Percentiles rank a stretch among this genome's conserved stretches.
These are phyloP conservation scores for Calocybe cyanea DNA, from an alignment of 768 basidiomycete species.

Conservation along the genomic window DNA sequence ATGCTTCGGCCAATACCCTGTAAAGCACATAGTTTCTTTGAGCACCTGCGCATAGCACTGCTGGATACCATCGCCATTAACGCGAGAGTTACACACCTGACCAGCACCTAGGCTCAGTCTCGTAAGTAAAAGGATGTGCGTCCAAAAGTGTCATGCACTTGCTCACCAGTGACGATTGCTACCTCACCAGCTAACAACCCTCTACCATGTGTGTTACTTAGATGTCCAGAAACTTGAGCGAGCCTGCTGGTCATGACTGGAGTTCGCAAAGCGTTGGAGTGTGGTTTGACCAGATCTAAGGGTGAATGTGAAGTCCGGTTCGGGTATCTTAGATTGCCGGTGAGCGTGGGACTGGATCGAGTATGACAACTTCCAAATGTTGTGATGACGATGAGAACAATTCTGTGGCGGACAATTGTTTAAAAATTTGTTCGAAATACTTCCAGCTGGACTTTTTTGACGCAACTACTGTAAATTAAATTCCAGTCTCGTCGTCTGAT, in stretches of 20 bases:
- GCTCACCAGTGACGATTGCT: constrained; percentile 79
- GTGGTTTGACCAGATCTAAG: too few relatives aligned
- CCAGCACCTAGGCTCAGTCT: constrained; percentile 53
- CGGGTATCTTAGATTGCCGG: too few relatives aligned
- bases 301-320: too few relatives aligned
- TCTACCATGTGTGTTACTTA: constrained; percentile 47
- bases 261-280: too few relatives aligned
- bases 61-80: neutral
- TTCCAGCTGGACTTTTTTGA: too few relatives aligned
- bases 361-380: too few relatives aligned
- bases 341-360: too few relatives aligned
- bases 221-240: constrained; percentile 66
- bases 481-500: too few relatives aligned
- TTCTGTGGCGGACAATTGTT: too few relatives aligned
- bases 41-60: neutral
- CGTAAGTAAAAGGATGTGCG: neutral
- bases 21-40: neutral
- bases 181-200: constrained; percentile 76
- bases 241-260: constrained; percentile 51
- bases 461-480: too few relatives aligned
- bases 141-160: neutral
- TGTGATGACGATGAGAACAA: too few relatives aligned
- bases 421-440: too few relatives aligned
- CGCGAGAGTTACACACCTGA: constrained; percentile 42
- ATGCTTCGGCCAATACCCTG: constrained; percentile 78